A percentile compares a stretch with the other conserved stretches of the same genome.
Evolutionary conservation across 495 filamentous ascomycete genomes (phyloP).

Genomic region (Talaromyces nanjingensis): DNA sequence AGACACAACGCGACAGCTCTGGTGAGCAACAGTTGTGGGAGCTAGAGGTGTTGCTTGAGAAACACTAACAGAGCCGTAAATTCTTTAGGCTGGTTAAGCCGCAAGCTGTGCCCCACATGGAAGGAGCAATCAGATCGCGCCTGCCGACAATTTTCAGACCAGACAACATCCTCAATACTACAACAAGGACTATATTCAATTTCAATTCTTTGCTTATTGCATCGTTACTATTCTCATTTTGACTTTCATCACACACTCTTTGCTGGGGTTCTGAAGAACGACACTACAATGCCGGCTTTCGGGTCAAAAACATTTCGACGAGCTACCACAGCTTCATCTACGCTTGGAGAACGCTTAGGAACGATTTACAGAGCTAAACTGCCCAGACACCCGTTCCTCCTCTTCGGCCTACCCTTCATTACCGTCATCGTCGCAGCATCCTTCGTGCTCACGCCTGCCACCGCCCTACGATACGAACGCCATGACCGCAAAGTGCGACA

Average conservation of each 20-base stretch:
- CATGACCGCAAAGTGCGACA: slow-evolving; percentile 81
- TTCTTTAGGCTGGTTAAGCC: not conserved
- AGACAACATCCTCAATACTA: not conserved
- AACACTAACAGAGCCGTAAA: not conserved
- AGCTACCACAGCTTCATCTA: slow-evolving; percentile 36
- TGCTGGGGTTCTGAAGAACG: not conserved
- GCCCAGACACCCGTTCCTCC: slow-evolving; percentile 71
- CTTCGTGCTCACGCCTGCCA: slow-evolving; percentile 89
- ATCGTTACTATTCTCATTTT: not conserved
- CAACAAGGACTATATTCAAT: not conserved
- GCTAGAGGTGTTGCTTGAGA: not conserved
- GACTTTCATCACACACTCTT: not conserved
- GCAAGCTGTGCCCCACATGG: slow-evolving; percentile 3
- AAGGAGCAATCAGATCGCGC: slow-evolving; percentile 4
- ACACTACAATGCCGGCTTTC: slow-evolving; percentile 60
- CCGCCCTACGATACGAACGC: slow-evolving; percentile 86
- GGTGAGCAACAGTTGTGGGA: not conserved
- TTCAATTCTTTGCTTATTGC: no score
- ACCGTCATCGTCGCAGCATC: slow-evolving; percentile 86
- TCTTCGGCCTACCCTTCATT: slow-evolving; percentile 96
- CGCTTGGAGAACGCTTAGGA: slow-evolving; percentile 57
- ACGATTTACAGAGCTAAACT: slow-evolving; percentile 67
- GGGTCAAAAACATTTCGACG: slow-evolving; percentile 62
- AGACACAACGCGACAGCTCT: not conserved
- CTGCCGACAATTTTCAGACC: not conserved